Conservation (phyloP, 768 basidiomycete species). For the Pulveroboletus sp. region DNA sequence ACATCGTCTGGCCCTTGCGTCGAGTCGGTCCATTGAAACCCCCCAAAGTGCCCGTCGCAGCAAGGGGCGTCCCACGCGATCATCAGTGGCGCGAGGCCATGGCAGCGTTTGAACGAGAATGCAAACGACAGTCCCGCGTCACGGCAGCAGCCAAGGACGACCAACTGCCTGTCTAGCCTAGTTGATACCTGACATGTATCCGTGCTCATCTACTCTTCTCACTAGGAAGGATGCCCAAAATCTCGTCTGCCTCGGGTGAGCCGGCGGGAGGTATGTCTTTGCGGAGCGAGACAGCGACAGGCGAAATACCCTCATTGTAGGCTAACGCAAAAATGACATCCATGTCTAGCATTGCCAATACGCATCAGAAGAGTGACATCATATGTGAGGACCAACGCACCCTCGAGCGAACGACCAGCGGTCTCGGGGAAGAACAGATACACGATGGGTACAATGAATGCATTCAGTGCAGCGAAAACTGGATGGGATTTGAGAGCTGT, state of each 20-base stretch:
- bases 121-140: conserved; percentile 24
- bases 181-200: too few relatives aligned
- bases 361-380: background rate
- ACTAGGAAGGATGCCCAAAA: conserved; percentile 33
- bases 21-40: conserved; percentile 40
- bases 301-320: conserved; percentile 42
- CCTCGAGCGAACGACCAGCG: conserved; percentile 56
- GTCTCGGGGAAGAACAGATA: conserved; percentile 65
- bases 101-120: conserved; percentile 31
- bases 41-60: conserved; percentile 19
- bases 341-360: conserved; percentile 32
- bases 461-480: conserved; percentile 58
- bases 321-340: conserved; percentile 47
- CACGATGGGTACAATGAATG: conserved; percentile 53
- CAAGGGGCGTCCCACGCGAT: conserved; percentile 19
- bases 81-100: conserved; percentile 25
- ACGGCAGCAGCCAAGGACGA: background rate
- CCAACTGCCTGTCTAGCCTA: background rate
- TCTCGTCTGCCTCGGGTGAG: conserved; percentile 42
- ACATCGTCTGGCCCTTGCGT: conserved; percentile 50
- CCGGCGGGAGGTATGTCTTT: conserved; percentile 45
- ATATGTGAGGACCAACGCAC: conserved; percentile 26
- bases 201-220: background rate
- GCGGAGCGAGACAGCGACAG: conserved; percentile 41
- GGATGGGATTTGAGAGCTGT: background rate